A percentile compares a stretch with the other conserved stretches of the same genome.
Conservation (phyloP, 192 early-diverging fungal genomes). For the Coemansia sp. region DNA sequence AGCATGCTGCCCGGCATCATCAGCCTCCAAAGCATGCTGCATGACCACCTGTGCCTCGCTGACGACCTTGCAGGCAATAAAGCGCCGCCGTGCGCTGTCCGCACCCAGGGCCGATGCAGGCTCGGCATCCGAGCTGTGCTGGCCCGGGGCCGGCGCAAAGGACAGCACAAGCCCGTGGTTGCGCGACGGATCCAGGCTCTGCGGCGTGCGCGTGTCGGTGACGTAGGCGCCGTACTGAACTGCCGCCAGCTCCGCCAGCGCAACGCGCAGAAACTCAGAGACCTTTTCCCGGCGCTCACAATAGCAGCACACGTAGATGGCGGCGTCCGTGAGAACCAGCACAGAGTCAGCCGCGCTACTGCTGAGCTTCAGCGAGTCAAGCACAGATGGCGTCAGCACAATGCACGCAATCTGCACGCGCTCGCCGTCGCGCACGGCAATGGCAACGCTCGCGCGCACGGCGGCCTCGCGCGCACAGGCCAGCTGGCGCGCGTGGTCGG, state of each 20-base stretch:
- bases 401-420: conserved; percentile 61
- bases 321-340: conserved; percentile 60
- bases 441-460: conserved; percentile 57
- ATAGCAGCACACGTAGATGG: conserved; percentile 68
- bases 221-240: conserved; percentile 60
- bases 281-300: conserved; percentile 70
- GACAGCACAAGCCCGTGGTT: conserved; percentile 40
- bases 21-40: conserved; percentile 15
- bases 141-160: conserved; percentile 6
- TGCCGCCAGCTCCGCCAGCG: conserved; percentile 53
- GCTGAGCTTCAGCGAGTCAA: conserved; percentile 45
- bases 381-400: conserved; percentile 57
- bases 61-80: conserved; percentile 35
- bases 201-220: conserved; percentile 39
- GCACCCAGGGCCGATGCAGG: neutral
- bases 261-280: conserved; percentile 61
- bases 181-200: conserved; percentile 25
- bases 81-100: neutral
- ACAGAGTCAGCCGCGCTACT: conserved; percentile 63
- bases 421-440: conserved; percentile 67
- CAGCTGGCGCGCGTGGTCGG: conserved; percentile 31
- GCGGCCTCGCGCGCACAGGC: conserved; percentile 23
- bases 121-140: too few relatives aligned
- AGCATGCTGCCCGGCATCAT: neutral
- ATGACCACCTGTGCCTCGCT: conserved; percentile 45